A percentile compares a stretch with the other conserved stretches of the same genome.
Conservation (phyloP, 441 rosid species). For the Eugenia klotzschiana region DNA sequence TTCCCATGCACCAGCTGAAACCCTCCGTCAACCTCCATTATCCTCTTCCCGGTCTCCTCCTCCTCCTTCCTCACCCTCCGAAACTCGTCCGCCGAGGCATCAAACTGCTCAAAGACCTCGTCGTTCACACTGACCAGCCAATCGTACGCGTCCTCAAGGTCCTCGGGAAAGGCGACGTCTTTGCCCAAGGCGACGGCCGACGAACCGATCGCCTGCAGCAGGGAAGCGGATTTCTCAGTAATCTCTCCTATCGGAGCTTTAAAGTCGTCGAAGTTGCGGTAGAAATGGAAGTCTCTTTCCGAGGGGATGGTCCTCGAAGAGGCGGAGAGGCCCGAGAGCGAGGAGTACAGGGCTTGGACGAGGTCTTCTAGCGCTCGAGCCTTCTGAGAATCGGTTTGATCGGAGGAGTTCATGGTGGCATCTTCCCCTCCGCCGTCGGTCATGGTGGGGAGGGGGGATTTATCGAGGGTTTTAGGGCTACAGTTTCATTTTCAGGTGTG, state of each 20-base stretch:
- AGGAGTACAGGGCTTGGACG: conserved; percentile 19
- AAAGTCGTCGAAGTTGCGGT: conserved; percentile 61
- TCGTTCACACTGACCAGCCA: conserved; percentile 64
- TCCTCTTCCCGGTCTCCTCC: conserved; percentile 21
- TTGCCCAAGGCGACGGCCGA: conserved; percentile 17
- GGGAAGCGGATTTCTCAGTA: conserved; percentile 27
- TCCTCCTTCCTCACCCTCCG: conserved; percentile 22
- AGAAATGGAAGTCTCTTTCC: conserved; percentile 69
- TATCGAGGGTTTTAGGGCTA: not conserved
- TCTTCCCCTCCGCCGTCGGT: not conserved
- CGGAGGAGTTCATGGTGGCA: conserved; percentile 7
- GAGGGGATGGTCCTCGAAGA: conserved; percentile 52
- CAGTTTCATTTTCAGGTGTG: not conserved
- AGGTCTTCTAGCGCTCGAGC: conserved; percentile 21
- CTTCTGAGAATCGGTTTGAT: conserved; percentile 9
- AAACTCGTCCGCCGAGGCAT: conserved; percentile 46
- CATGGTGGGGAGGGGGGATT: not conserved
- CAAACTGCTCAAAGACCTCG: conserved; percentile 50
- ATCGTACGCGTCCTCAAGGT: conserved; percentile 34
- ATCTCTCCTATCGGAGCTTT: conserved; percentile 41
- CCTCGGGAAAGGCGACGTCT: conserved; percentile 18
- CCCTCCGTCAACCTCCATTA: conserved; percentile 25
- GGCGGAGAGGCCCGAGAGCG: conserved; percentile 42
- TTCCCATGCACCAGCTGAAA: conserved; percentile 64
- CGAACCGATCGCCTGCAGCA: conserved; percentile 45